Conservation (phyloP, 2,329 filamentous ascomycete species). For the Colletotrichum sp. region DNA sequence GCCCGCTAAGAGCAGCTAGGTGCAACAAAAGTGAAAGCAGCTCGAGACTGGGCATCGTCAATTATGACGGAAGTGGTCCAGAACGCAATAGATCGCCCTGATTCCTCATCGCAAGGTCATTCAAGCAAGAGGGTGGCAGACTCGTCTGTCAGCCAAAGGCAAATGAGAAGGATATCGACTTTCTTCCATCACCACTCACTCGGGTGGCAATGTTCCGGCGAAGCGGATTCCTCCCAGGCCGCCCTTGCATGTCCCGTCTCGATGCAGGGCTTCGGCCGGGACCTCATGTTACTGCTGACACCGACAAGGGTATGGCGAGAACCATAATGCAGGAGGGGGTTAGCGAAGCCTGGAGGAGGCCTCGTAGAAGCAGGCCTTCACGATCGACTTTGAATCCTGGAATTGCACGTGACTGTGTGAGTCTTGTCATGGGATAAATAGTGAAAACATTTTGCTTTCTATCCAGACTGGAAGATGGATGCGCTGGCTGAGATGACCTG, state of each 20-base stretch:
- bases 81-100: conserved; percentile 4
- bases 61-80: neutral
- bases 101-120: neutral
- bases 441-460: neutral
- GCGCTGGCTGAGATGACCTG: accelerated
- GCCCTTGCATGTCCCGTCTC: neutral
- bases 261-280: neutral
- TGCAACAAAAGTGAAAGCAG: neutral
- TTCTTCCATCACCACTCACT: neutral
- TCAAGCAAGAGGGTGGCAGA: neutral
- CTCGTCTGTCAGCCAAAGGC: neutral
- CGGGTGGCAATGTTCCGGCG: neutral
- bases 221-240: neutral
- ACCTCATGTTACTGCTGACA: neutral
- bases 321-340: neutral
- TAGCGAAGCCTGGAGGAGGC: neutral
- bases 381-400: neutral
- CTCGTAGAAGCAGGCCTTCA: neutral
- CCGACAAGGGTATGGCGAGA: neutral
- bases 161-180: neutral
- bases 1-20: neutral
- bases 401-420: too few species aligned
- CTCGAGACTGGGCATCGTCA: neutral
- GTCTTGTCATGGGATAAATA: neutral
- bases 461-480: neutral